Evolutionary conservation across 1,139 yeast species (phyloP).

Genomic region (Meyerozyma guilliermondii): DNA sequence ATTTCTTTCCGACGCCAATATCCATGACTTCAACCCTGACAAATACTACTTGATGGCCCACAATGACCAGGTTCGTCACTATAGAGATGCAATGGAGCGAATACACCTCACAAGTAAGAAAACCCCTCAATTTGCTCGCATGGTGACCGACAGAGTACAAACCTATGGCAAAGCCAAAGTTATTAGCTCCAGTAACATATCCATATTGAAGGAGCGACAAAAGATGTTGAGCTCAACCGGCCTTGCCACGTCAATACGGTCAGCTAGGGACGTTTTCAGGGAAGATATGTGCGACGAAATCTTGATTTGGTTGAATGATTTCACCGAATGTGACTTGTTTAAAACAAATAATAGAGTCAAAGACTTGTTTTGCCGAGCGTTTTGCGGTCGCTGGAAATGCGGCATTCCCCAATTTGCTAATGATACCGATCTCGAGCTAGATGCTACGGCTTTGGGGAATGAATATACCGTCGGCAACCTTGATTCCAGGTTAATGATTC

Average conservation of each 20-base stretch:
- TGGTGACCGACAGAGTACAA: conserved; percentile 67
- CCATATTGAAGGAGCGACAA: conserved; percentile 49
- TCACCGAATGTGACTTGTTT: conserved; percentile 52
- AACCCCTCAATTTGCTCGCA: conserved; percentile 61
- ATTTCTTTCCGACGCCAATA: conserved; percentile 19
- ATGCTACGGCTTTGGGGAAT: neutral
- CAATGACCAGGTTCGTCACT: conserved; percentile 77
- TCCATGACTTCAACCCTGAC: conserved; percentile 40
- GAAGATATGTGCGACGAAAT: conserved; percentile 81
- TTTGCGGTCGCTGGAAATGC: conserved; percentile 48
- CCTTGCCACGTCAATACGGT: conserved; percentile 60
- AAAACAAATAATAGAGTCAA: conserved; percentile 46
- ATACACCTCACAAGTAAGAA: conserved; percentile 63
- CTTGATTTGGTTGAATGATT: conserved; percentile 56
- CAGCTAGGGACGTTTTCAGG: conserved; percentile 65
- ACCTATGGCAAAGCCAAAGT: conserved; percentile 66
- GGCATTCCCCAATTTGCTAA: conserved; percentile 25
- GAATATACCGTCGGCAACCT: conserved; percentile 29
- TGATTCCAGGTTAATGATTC: conserved; percentile 27
- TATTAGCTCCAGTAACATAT: conserved; percentile 49
- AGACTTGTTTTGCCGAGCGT: conserved; percentile 51
- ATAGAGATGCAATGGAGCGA: conserved; percentile 65
- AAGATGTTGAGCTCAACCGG: conserved; percentile 54
- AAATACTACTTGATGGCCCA: conserved; percentile 60
- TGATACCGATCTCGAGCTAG: conserved; percentile 3